Evolutionary conservation across 148 eudicot genomes (phyloP).

Genomic region (Arctostaphylos glauca): DNA sequence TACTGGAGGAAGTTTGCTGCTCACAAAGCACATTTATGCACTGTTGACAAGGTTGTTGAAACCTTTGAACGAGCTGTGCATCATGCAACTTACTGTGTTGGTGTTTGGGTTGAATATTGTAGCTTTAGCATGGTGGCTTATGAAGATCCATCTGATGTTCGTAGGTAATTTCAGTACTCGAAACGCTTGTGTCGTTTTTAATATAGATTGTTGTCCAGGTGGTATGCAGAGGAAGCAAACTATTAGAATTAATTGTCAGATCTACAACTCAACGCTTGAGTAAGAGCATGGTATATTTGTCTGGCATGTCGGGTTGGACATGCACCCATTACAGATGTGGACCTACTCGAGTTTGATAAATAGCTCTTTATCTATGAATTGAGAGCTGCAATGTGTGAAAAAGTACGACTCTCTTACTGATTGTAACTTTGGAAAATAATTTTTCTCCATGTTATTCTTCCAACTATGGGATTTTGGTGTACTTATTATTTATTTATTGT

Average conservation of each 20-base stretch:
- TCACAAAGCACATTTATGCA: constrained; percentile 60
- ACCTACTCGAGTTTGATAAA: background rate
- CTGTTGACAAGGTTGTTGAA: constrained; percentile 51
- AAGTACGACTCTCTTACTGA: background rate
- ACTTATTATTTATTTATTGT: background rate
- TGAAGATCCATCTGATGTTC: constrained; percentile 65
- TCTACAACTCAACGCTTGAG: background rate
- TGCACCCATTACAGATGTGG: background rate
- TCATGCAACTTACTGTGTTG: constrained; percentile 56
- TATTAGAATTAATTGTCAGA: background rate
- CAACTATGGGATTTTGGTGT: background rate
- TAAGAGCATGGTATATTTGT: background rate
- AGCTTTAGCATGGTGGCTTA: constrained; percentile 53
- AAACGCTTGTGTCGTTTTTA: background rate
- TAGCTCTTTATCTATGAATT: background rate
- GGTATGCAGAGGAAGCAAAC: background rate
- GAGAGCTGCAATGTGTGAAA: background rate
- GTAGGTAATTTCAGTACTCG: constrained; percentile 51
- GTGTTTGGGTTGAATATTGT: constrained; percentile 86
- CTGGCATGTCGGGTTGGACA: background rate
- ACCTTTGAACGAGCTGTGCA: constrained; percentile 63
- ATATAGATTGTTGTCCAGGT: background rate
- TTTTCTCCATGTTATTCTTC: background rate
- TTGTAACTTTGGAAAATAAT: background rate
- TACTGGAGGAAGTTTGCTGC: constrained; percentile 82